phyloP scores from a whole-genome alignment of 139 green algal species.

The Coccomyxa sp. region DNA sequence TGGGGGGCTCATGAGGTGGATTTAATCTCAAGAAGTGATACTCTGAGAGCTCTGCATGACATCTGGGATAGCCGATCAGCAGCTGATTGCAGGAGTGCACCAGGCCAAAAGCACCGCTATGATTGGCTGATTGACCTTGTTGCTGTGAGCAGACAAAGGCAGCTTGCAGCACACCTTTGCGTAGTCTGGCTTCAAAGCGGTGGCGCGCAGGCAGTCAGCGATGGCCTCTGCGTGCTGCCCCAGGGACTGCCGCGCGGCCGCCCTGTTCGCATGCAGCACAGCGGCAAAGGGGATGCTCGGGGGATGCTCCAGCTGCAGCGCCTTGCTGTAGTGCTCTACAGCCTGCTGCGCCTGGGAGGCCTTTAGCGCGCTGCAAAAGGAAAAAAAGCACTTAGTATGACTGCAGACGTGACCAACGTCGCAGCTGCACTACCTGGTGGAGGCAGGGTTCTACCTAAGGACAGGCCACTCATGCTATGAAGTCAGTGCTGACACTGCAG shows the following conservation, averaged over 20 bases:
- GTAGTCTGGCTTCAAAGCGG: slow-evolving; percentile 60
- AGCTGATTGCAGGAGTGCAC: not conserved
- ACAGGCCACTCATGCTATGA: too few relatives aligned
- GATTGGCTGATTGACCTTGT: not conserved
- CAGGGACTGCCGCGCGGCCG: slow-evolving; percentile 56
- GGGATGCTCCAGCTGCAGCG: not conserved
- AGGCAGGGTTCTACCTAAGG: too few relatives aligned
- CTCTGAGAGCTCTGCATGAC: not conserved
- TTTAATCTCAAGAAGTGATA: not conserved
- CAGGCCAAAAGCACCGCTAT: not conserved
- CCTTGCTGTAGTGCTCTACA: slow-evolving; percentile 14
- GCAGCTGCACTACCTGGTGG: not conserved
- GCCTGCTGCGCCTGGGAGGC: not conserved
- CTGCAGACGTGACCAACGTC: not conserved
- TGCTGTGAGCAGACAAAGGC: not conserved
- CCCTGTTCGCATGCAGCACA: slow-evolving; percentile 76
- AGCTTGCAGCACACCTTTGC: slow-evolving; percentile 26
- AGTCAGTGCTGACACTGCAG: too few relatives aligned
- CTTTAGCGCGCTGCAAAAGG: slow-evolving; percentile 14
- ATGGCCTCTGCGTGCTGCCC: slow-evolving; percentile 46
- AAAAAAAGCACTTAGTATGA: not conserved
- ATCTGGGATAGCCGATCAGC: not conserved
- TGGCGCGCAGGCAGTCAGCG: slow-evolving; percentile 70
- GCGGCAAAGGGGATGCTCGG: slow-evolving; percentile 42
- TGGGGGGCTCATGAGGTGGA: not conserved